Evolutionary conservation across 495 filamentous ascomycete species (phyloP).

Genomic region (Opeltia flavorubescens): DNA sequence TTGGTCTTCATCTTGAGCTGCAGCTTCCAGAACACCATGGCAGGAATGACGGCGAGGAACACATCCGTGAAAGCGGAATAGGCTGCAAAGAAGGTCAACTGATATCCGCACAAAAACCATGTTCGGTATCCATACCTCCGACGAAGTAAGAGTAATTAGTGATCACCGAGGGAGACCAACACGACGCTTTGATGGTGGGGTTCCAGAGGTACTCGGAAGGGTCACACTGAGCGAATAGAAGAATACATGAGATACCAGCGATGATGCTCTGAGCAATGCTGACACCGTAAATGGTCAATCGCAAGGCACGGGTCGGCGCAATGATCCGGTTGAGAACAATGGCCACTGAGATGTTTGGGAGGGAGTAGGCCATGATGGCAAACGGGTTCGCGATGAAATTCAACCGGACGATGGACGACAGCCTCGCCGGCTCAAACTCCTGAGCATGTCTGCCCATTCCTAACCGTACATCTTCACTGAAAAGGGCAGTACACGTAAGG

Average conservation of each 20-base stretch:
- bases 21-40: constrained; percentile 17
- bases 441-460: neutral
- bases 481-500: neutral
- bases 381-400: neutral
- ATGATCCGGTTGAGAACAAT: neutral
- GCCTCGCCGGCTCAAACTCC: neutral
- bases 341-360: neutral
- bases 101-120: neutral
- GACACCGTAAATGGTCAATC: neutral
- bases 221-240: neutral
- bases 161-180: neutral
- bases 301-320: neutral
- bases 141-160: neutral
- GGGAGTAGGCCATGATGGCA: neutral
- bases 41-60: constrained; percentile 18
- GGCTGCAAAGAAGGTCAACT: no score
- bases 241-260: neutral
- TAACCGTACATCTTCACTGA: neutral
- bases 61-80: constrained; percentile 19
- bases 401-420: neutral
- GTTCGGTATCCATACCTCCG: neutral
- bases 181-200: neutral
- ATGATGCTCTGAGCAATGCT: neutral
- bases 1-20: constrained; percentile 7
- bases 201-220: neutral